phyloP scores from a whole-genome alignment of 306 rosid genomes.

The Casuarina cunninghamiana region DNA sequence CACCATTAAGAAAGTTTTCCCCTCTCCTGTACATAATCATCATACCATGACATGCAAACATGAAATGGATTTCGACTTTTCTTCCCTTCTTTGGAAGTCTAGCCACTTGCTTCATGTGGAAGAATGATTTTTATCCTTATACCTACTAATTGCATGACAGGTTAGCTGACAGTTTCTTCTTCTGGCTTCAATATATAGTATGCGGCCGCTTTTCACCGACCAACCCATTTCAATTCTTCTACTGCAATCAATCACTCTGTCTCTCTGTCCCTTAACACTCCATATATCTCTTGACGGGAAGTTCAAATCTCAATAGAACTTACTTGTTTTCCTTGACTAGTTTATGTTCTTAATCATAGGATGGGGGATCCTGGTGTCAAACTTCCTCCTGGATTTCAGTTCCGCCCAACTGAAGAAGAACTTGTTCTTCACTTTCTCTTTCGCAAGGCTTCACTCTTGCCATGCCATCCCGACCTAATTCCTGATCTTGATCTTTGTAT shows the following conservation, averaged over 20 bases:
- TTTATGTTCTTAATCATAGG: background rate
- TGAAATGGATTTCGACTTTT: background rate
- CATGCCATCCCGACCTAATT: conserved; percentile 47
- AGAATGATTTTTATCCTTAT: background rate
- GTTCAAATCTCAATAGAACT: conserved; percentile 12
- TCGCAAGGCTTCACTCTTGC: conserved; percentile 36
- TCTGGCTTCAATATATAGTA: background rate
- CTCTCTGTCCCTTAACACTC: conserved; percentile 11
- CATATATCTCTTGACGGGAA: conserved; percentile 15
- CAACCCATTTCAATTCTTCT: conserved; percentile 27
- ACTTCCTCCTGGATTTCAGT: conserved; percentile 57
- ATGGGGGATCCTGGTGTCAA: conserved; percentile 35
- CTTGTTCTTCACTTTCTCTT: conserved; percentile 49
- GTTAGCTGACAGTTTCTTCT: background rate
- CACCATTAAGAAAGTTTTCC: background rate
- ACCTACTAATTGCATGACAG: background rate
- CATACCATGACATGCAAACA: background rate
- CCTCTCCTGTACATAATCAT: background rate
- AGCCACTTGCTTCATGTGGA: background rate
- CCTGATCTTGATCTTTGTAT: conserved; percentile 46
- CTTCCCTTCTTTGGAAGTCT: background rate
- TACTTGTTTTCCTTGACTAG: background rate
- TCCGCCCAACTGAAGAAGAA: conserved; percentile 59
- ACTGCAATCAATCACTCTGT: conserved; percentile 7
- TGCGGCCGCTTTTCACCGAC: background rate